These are phyloP conservation scores for Hypoxylon cercidicola DNA, from an alignment of 495 filamentous ascomycete genomes.

Conservation along the genomic window DNA sequence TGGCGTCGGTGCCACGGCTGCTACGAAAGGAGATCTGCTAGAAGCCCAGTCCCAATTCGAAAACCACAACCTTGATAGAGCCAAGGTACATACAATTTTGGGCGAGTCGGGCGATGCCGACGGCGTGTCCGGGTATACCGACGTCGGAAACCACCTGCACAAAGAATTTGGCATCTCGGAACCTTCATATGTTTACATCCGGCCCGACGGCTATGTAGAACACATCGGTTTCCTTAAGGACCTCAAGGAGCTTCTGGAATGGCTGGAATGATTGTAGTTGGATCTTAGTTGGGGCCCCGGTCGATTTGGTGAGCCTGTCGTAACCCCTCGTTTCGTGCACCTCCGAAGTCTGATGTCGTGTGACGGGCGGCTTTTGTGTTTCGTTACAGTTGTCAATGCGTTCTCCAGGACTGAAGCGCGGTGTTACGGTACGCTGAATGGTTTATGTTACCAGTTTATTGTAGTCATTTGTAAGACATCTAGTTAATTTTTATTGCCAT, in stretches of 20 bases:
- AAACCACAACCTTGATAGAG: constrained; percentile 15
- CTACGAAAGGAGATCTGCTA: constrained; percentile 21
- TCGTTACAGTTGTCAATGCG: not conserved
- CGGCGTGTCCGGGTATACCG: constrained; percentile 28
- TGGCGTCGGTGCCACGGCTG: constrained; percentile 20
- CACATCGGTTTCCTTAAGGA: constrained; percentile 49
- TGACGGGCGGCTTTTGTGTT: not conserved
- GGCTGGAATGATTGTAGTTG: too few species aligned
- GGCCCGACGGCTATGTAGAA: constrained; percentile 54
- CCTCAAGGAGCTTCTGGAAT: constrained; percentile 40
- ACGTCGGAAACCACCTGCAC: constrained; percentile 47
- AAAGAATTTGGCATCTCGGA: constrained; percentile 47
- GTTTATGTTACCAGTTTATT: not conserved
- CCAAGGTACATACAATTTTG: constrained; percentile 27
- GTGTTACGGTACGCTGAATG: not conserved
- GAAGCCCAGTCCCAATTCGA: constrained; percentile 20
- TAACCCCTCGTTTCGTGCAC: not conserved
- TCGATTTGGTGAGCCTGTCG: too few species aligned
- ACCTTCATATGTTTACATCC: constrained; percentile 50
- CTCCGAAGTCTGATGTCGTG: not conserved
- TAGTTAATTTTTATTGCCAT: not conserved
- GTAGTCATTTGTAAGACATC: not conserved
- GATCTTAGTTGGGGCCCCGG: too few species aligned
- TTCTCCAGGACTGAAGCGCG: not conserved
- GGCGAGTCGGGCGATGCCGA: constrained; percentile 3